Conservation (phyloP, 768 basidiomycete genomes). For the Hygrocybe punicea region DNA sequence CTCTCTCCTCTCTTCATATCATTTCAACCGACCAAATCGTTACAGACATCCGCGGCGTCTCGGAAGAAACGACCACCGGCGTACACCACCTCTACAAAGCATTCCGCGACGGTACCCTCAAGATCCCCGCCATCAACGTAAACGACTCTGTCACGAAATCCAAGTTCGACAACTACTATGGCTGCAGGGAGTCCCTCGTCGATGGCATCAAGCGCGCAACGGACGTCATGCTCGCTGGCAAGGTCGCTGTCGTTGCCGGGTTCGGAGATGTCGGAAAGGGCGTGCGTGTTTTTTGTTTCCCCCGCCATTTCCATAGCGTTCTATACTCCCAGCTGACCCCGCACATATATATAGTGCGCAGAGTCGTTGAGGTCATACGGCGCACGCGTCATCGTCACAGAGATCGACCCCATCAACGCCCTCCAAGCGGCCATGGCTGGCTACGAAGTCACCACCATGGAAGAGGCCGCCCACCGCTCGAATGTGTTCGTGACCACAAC, state of each 20-base stretch:
- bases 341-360: constrained; percentile 93
- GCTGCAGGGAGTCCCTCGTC: constrained; percentile 98
- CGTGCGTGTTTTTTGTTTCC: constrained; percentile 51
- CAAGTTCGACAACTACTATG: constrained; percentile 99
- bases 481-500: constrained; percentile 99
- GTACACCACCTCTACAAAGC: constrained; percentile 99
- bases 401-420: constrained; percentile 99
- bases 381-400: constrained; percentile 91
- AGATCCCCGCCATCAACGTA: constrained; percentile 98
- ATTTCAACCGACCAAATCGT: constrained; percentile 5
- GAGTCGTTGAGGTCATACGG: constrained; percentile 97
- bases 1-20: constrained; percentile 5
- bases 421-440: constrained; percentile 99
- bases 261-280: constrained; percentile 99
- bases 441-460: constrained; percentile 98
- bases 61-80: constrained; percentile 99
- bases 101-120: constrained; percentile 92
- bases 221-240: constrained; percentile 99
- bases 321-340: no score
- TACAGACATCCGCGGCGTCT: constrained; percentile 84
- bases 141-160: constrained; percentile 99
- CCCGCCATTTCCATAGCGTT: no score
- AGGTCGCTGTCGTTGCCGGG: constrained; percentile 98
- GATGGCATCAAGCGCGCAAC: constrained; percentile 99
- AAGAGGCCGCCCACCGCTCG: constrained; percentile 83